Percentiles rank a stretch among this genome's conserved stretches.
These are phyloP conservation scores for Forsythia viridissima DNA, from an alignment of 257 asterid genomes.

Conservation along the genomic window DNA sequence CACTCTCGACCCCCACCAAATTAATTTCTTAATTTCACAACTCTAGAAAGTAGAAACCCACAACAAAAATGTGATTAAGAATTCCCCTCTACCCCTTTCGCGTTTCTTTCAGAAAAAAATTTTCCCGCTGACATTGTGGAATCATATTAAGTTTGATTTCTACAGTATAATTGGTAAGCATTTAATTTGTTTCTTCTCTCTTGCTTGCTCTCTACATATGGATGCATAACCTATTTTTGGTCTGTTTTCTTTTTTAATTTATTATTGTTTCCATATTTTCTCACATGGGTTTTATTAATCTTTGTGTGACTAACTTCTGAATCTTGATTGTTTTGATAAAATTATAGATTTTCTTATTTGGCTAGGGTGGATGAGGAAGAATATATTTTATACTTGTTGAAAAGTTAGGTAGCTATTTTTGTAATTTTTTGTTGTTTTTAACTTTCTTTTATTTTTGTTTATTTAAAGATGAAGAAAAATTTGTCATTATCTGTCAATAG, in stretches of 20 bases:
- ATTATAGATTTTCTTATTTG: neutral
- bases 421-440: too few species aligned
- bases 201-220: neutral
- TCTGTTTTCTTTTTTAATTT: neutral
- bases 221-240: neutral
- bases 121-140: conserved; percentile 7
- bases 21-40: too few species aligned
- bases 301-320: neutral
- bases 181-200: neutral
- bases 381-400: too few species aligned
- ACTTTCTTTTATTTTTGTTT: too few species aligned
- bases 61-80: conserved; percentile 20
- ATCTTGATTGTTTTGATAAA: neutral
- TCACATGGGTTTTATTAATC: neutral
- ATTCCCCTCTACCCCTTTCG: neutral
- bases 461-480: too few species aligned
- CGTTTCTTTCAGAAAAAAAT: neutral
- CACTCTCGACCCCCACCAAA: too few species aligned
- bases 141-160: neutral
- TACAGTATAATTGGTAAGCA: neutral
- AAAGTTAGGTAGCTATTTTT: too few species aligned
- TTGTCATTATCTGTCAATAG: too few species aligned
- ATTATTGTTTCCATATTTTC: neutral
- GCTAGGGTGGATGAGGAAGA: too few species aligned
- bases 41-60: neutral